Evolutionary conservation across 192 early-diverging fungal species (phyloP), one percentile per base, ranked within the genome.

Genomic region (Linnemannia hyalina): DNA sequence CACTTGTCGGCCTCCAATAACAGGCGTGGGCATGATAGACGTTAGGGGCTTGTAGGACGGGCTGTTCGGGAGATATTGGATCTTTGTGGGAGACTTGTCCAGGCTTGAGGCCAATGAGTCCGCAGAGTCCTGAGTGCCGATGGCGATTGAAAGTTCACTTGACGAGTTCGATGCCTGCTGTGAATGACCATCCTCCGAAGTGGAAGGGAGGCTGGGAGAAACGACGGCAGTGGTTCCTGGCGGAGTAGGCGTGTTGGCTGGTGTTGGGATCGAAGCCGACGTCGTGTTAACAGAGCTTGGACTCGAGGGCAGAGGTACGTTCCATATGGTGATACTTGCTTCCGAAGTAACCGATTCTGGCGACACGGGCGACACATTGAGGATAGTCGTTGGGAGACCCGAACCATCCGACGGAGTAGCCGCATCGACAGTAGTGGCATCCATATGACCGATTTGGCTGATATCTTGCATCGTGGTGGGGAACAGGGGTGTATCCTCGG

Each of bases 171-270:
- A 55, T 29, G 36, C 4, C 5, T 11, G 23, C 0, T 35, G 32
- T 15, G 52, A 5, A 0, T 20, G 26, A 0, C 20, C 65, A n/a
- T 3, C 49, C 2, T 26, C 63, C 6, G 75, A 32, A 13, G 42
- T 13, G 8, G 29, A 36, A 1, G 26, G 23, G 0, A 73, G 11
- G 5, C 68, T 68, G 0, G 81, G 71, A 5, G 80, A 80, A 4
- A 23, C 29, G 22, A 52, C 68, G 6, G 35, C 20, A 7, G 15
- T 32, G 3, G 63, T 70, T 20, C 65, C 73, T 42, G 79, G 63
- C 16, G 75, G 76, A 7, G 76, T 85, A 32, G 82, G 68, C 4
- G 85, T 85, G 44, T 88, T 80, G 22, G 80, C 70, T 1, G 82
- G 46, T 20, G 87, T 85, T 5, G 82, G 79, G 32, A 81, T 85